These are phyloP conservation scores for Fusarium sp. DNA, from an alignment of 2,329 filamentous ascomycete genomes.

Conservation along the genomic window DNA sequence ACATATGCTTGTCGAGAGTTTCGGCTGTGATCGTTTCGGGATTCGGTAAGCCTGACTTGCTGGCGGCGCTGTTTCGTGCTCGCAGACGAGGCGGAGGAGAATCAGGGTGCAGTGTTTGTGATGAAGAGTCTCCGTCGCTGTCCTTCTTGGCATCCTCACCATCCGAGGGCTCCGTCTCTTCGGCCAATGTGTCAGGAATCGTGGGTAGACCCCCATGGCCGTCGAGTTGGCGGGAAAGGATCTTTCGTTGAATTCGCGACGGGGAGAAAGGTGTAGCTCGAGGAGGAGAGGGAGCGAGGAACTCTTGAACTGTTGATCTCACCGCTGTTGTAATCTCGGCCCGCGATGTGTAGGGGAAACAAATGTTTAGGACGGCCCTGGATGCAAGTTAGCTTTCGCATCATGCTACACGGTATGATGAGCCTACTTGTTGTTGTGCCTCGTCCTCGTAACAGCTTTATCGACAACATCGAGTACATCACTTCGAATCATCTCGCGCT, in stretches of 20 bases:
- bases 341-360: constrained; percentile 96
- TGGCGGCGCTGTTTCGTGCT: constrained; percentile 50
- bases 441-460: constrained; percentile 86
- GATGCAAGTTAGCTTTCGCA: constrained; percentile 21
- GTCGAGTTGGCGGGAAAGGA: constrained; percentile 74
- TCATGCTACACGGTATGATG: neutral
- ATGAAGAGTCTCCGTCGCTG: constrained; percentile 69
- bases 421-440: constrained; percentile 81
- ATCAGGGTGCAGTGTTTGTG: constrained; percentile 68
- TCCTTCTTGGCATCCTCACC: constrained; percentile 57
- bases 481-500: constrained; percentile 83
- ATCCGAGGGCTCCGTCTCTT: constrained; percentile 56
- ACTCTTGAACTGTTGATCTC: constrained; percentile 87
- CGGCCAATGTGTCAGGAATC: constrained; percentile 62
- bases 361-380: constrained; percentile 83
- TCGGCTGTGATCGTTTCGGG: constrained; percentile 88
- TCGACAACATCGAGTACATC: constrained; percentile 93
- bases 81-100: constrained; percentile 60
- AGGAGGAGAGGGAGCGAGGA: constrained; percentile 76
- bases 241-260: constrained; percentile 86
- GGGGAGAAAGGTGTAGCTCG: constrained; percentile 84
- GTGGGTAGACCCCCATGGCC: constrained; percentile 61
- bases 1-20: constrained; percentile 86
- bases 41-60: constrained; percentile 67
- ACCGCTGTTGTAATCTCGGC: constrained; percentile 95